Conservation (phyloP, 2,329 filamentous ascomycete species). For the Neonectria hederae region DNA sequence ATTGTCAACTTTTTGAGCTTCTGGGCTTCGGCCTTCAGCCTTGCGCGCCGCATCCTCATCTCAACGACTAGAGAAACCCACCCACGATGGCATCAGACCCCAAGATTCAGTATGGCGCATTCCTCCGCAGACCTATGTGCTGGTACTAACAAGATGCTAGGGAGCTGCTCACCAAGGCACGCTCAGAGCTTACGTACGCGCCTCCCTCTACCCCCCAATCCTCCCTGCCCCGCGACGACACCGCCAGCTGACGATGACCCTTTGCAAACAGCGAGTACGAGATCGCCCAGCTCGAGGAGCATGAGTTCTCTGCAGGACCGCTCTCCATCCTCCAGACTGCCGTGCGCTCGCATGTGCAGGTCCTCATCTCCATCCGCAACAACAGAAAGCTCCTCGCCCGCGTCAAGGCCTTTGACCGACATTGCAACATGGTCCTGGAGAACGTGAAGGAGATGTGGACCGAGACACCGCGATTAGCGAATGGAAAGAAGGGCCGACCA, state of each 20-base stretch:
- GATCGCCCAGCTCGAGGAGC: conserved; percentile 74
- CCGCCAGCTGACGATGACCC: conserved; percentile 28
- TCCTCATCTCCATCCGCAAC: conserved; percentile 96
- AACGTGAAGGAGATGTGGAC: conserved; percentile 99
- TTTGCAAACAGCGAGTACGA: conserved; percentile 78
- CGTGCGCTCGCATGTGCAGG: conserved; percentile 92
- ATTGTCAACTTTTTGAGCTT: conserved; percentile 47
- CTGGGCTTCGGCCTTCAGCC: conserved; percentile 50
- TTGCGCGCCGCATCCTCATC: conserved; percentile 43
- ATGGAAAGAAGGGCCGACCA: conserved; percentile 86
- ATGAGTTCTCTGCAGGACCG: conserved; percentile 63
- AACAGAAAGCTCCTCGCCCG: conserved; percentile 97
- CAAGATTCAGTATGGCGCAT: conserved; percentile 73
- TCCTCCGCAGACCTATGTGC: not conserved
- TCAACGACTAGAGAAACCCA: conserved; percentile 28
- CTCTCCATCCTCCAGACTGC: conserved; percentile 96
- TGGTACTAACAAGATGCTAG: conserved; percentile 57
- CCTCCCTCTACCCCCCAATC: conserved; percentile 20
- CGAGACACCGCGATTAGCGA: conserved; percentile 83
- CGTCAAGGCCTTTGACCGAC: conserved; percentile 97
- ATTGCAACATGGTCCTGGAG: conserved; percentile 99
- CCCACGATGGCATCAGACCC: conserved; percentile 69
- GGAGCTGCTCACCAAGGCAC: conserved; percentile 88
- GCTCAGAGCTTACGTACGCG: conserved; percentile 87
- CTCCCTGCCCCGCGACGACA: conserved; percentile 27